Evolutionary conservation across 2,329 filamentous ascomycete species (phyloP).

Genomic region (Sporothrix inflata): DNA sequence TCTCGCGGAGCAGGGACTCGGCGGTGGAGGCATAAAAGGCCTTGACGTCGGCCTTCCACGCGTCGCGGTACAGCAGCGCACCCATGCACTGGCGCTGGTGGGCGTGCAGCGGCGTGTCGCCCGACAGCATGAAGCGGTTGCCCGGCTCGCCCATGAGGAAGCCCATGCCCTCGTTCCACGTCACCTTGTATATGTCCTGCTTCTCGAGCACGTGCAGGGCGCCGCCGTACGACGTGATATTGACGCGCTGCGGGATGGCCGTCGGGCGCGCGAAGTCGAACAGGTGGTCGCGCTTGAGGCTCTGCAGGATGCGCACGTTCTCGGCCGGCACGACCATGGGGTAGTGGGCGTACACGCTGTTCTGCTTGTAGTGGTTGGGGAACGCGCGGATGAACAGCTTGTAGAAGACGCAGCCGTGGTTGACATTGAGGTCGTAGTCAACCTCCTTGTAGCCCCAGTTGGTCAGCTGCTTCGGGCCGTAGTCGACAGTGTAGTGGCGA

Average conservation of each 20-base stretch:
- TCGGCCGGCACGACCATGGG: constrained; percentile 72
- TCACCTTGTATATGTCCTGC: constrained; percentile 63
- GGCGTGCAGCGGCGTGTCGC: constrained; percentile 52
- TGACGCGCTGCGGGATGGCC: constrained; percentile 53
- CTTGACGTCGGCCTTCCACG: constrained; percentile 66
- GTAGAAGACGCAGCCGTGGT: constrained; percentile 83
- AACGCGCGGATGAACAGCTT: constrained; percentile 81
- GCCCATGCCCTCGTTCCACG: constrained; percentile 66
- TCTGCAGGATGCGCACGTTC: constrained; percentile 70
- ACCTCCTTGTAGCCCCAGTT: constrained; percentile 83
- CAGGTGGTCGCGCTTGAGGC: constrained; percentile 66
- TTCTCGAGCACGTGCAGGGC: constrained; percentile 66
- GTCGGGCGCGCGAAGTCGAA: constrained; percentile 71
- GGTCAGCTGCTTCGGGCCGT: constrained; percentile 72
- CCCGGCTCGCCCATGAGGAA: constrained; percentile 61
- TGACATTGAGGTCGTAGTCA: constrained; percentile 70
- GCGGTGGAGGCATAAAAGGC: constrained; percentile 68
- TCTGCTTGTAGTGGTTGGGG: constrained; percentile 74
- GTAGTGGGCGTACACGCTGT: constrained; percentile 82
- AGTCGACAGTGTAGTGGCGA: constrained; percentile 78
- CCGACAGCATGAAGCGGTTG: constrained; percentile 60
- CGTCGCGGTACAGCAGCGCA: constrained; percentile 62
- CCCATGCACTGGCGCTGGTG: constrained; percentile 58
- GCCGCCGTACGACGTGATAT: constrained; percentile 63
- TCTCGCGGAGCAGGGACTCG: constrained; percentile 63